A percentile compares a stretch with the other conserved stretches of the same genome.
Evolutionary conservation across 208 protist genomes (phyloP).

Genomic region (Naegleria gruberi): DNA sequence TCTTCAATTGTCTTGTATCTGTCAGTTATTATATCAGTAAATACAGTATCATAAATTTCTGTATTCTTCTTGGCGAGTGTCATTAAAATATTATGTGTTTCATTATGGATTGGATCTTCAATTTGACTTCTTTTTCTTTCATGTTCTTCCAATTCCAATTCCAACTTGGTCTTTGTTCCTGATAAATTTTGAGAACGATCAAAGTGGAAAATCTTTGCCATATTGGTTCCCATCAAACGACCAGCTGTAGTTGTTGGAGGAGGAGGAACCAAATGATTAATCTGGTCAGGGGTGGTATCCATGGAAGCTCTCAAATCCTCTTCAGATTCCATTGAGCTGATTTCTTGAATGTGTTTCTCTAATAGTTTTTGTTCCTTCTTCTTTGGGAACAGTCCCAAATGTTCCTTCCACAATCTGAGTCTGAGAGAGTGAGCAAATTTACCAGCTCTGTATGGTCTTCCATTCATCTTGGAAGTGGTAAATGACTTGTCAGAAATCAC

Average conservation of each 20-base stretch:
- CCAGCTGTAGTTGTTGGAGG: no score
- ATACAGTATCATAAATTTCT: not conserved
- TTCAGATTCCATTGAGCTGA: not conserved
- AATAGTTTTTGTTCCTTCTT: not conserved
- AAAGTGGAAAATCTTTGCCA: no score
- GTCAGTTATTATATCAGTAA: not conserved
- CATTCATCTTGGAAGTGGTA: conserved; percentile 12
- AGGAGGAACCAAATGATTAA: not conserved
- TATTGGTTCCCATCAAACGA: no score
- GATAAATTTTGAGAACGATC: no score
- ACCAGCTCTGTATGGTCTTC: conserved; percentile 2
- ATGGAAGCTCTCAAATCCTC: not conserved
- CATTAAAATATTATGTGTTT: not conserved
- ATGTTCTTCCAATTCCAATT: not conserved
- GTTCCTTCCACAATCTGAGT: conserved; percentile 8
- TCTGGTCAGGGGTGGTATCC: not conserved
- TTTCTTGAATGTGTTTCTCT: not conserved
- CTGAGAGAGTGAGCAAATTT: conserved; percentile 22
- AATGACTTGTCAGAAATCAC: conserved; percentile 27
- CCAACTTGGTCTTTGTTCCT: no score
- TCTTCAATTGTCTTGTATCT: not conserved
- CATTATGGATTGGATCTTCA: not conserved
- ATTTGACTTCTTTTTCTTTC: not conserved
- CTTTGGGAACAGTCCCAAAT: not conserved
- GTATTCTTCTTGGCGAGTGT: not conserved